A percentile compares a stretch with the other conserved stretches of the same genome.
Evolutionary conservation across 2,329 filamentous ascomycete genomes (phyloP).

Genomic region (Diplodia seriata): DNA sequence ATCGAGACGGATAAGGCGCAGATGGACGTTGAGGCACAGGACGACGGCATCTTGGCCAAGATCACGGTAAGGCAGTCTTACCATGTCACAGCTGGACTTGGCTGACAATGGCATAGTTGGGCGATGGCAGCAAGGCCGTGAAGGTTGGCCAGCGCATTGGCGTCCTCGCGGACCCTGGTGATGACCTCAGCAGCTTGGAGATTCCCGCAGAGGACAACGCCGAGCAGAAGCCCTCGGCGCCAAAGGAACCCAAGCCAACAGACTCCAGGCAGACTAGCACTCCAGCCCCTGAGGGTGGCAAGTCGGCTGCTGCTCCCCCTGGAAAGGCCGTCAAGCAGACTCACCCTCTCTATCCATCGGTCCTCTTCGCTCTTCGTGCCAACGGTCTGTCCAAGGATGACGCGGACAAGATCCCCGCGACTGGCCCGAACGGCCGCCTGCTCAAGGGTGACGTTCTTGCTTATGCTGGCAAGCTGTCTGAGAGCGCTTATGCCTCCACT

Average conservation of each 20-base stretch:
- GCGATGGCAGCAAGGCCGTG: slow-evolving; percentile 76
- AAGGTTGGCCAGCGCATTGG: slow-evolving; percentile 83
- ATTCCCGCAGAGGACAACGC: slow-evolving; percentile 68
- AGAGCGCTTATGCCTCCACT: slow-evolving; percentile 72
- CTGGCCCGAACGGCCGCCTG: slow-evolving; percentile 84
- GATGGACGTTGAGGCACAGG: slow-evolving; percentile 94
- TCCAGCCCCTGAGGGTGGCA: slow-evolving; percentile 55
- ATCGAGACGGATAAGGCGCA: slow-evolving; percentile 95
- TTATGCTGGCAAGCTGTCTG: slow-evolving; percentile 76
- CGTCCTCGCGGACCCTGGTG: slow-evolving; percentile 80
- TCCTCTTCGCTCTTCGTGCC: slow-evolving; percentile 79
- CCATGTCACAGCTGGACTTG: too few species aligned
- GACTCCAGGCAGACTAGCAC: slow-evolving; percentile 34
- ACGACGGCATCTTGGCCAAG: slow-evolving; percentile 85
- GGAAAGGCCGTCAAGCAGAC: slow-evolving; percentile 67
- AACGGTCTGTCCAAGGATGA: slow-evolving; percentile 79
- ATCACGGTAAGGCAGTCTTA: slow-evolving; percentile 62
- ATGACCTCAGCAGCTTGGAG: slow-evolving; percentile 76
- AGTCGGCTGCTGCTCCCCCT: slow-evolving; percentile 60
- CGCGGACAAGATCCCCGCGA: slow-evolving; percentile 81
- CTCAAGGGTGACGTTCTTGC: slow-evolving; percentile 96
- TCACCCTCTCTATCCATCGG: slow-evolving; percentile 81
- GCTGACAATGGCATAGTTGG: slow-evolving; percentile 50
- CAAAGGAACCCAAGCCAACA: slow-evolving; percentile 46
- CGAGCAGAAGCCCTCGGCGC: slow-evolving; percentile 34